These are phyloP conservation scores for Papiliotrema terrestris DNA, from an alignment of 1,284 basidiomycete species.

Conservation along the genomic window DNA sequence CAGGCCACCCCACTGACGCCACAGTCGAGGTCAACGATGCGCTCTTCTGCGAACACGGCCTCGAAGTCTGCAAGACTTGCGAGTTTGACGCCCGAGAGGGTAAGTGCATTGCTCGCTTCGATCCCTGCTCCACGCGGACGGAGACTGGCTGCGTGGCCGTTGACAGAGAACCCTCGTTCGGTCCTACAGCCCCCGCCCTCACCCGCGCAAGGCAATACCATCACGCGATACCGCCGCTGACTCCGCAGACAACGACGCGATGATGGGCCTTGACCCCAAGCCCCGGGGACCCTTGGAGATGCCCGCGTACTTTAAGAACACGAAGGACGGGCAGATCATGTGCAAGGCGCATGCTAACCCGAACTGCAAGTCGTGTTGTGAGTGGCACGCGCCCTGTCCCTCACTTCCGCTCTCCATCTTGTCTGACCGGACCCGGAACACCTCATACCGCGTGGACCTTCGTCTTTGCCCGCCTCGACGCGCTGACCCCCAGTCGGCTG, in stretches of 20 bases:
- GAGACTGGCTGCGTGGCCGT: no score
- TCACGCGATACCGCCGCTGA: no score
- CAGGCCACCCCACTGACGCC: constrained; percentile 4
- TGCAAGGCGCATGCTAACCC: constrained; percentile 49
- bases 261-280: constrained; percentile 44
- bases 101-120: constrained; percentile 21
- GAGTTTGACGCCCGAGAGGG: constrained; percentile 45
- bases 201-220: no score
- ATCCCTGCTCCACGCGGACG: no score
- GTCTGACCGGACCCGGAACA: no score
- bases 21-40: constrained; percentile 51
- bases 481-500: constrained; percentile 38
- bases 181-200: no score
- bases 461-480: no score
- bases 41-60: constrained; percentile 50
- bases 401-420: not conserved
- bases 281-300: constrained; percentile 43
- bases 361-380: constrained; percentile 48
- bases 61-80: constrained; percentile 47
- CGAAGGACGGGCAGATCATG: constrained; percentile 45
- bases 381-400: constrained; percentile 14
- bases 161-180: no score
- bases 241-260: constrained; percentile 45
- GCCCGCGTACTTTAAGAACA: constrained; percentile 42
- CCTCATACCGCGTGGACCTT: no score